Base-by-base conservation (phyloP, 2,329 filamentous ascomycete species). In the Xylariales sp. region DNA sequence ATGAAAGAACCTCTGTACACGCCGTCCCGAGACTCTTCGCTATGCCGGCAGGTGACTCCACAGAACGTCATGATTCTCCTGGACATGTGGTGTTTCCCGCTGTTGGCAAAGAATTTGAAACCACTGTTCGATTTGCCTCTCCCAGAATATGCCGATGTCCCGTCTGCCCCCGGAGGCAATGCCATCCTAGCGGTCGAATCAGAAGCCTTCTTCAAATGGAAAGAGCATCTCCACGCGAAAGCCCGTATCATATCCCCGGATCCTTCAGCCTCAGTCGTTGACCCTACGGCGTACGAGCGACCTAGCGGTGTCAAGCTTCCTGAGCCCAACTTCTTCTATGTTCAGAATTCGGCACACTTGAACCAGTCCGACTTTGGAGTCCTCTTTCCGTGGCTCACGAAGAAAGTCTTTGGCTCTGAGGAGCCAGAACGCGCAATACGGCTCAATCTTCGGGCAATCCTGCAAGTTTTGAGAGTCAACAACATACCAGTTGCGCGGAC, bases 301-400 rank as follows among this genome's bases (percentile, higher is more conserved):
- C 63, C 62, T n/a, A 64, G 65, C 41, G 70, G 68, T 7, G 58
- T 66, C 33, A 54, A 51, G 21, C 60, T 75, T 11, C 51, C 64
- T 1, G 68, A 72, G 42, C 82, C 87, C 4, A 76, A 82, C 51
- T 78, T 91, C 54, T 94, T 86, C 65, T 91, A 87, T 59, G 81
- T 87, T 3, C 59, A 72, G 11, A 69, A 76, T 32, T 85, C 82
- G n/a, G 86, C 88, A 0, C 88, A 95, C 58, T 73, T 94, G 19
- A 87, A 77, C 44, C 88, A 94, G 62, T 86, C 80, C 15, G 88
- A 95, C 56, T 94, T 93, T 52, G 88, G 86, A 25, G 66, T 93
- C 18, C 64, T 95, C 16, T 94, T 94, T 56, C 87, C 87, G 0
- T 85, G 82, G 74, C 53, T 82, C 34, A 80, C 76, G 7, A 74